phyloP scores from a whole-genome alignment of 768 basidiomycete species.

The Leccinum variicolor region DNA sequence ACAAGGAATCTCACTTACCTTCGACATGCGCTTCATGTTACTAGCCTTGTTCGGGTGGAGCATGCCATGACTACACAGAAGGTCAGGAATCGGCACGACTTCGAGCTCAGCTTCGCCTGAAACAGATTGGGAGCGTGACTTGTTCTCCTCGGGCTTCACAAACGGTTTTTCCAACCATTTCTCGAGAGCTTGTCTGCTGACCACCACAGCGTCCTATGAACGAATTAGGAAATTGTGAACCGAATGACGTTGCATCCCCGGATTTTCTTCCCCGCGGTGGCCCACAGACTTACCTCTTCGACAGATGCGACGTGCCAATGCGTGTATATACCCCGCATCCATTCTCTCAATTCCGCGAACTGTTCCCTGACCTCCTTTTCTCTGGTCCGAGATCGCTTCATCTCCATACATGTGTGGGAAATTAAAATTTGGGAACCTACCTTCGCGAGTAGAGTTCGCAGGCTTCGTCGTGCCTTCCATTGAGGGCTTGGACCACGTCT shows the following conservation, averaged over 20 bases:
- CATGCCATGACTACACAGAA: constrained; percentile 59
- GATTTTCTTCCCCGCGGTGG: constrained; percentile 2
- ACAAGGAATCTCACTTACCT: constrained; percentile 35
- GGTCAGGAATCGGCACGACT: constrained; percentile 36
- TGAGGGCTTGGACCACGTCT: constrained; percentile 51
- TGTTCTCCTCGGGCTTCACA: constrained; percentile 19
- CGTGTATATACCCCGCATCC: constrained; percentile 58
- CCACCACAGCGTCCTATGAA: constrained; percentile 52
- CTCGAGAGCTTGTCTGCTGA: constrained; percentile 58
- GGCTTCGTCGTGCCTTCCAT: constrained; percentile 50
- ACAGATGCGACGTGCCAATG: constrained; percentile 53
- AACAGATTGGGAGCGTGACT: constrained; percentile 16
- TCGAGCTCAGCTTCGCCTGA: constrained; percentile 20
- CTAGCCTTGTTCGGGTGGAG: constrained; percentile 58
- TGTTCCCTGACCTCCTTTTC: constrained; percentile 37
- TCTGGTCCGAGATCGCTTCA: constrained; percentile 31
- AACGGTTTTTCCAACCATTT: constrained; percentile 51
- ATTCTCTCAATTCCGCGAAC: constrained; percentile 51
- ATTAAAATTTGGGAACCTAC: constrained; percentile 34
- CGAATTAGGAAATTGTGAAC: constrained; percentile 13
- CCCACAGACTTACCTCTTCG: constrained; percentile 42
- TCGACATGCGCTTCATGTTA: constrained; percentile 66
- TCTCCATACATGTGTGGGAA: constrained; percentile 16
- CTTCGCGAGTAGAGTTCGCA: constrained; percentile 47
- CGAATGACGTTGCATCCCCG: constrained; percentile 5